A percentile compares a stretch with the other conserved stretches of the same genome.
These are phyloP conservation scores for Phytopythium aichiense DNA, from an alignment of 352 stramenopile species.

Conservation along the genomic window DNA sequence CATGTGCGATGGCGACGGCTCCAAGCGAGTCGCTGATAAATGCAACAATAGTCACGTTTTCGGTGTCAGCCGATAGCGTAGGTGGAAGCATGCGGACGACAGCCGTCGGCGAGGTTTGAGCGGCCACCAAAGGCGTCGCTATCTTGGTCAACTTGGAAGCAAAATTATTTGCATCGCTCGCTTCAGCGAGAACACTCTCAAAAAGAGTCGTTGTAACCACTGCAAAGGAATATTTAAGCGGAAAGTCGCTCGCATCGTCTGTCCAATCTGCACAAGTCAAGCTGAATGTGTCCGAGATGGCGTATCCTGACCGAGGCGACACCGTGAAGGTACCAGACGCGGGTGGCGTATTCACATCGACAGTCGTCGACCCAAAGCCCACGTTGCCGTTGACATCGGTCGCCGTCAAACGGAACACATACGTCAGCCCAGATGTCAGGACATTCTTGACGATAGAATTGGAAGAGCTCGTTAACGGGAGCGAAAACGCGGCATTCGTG, in stretches of 20 bases:
- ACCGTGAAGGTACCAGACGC: slow-evolving; percentile 46
- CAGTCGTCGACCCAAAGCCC: slow-evolving; percentile 43
- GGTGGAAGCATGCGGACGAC: slow-evolving; percentile 43
- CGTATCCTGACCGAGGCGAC: slow-evolving; percentile 37
- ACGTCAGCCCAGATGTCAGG: slow-evolving; percentile 59
- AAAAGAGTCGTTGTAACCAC: slow-evolving; percentile 35
- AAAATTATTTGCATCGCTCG: slow-evolving; percentile 14
- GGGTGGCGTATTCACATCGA: slow-evolving; percentile 60
- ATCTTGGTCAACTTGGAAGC: slow-evolving; percentile 20
- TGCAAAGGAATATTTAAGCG: slow-evolving; percentile 59
- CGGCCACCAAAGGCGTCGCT: slow-evolving; percentile 34
- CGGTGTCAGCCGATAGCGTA: slow-evolving; percentile 14
- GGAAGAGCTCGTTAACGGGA: slow-evolving; percentile 46
- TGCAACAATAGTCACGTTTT: slow-evolving; percentile 44
- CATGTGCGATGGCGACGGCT: slow-evolving; percentile 26
- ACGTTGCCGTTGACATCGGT: slow-evolving; percentile 46
- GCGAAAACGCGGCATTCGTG: slow-evolving; percentile 34
- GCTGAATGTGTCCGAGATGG: slow-evolving; percentile 48
- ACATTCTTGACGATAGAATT: slow-evolving; percentile 52
- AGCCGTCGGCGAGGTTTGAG: slow-evolving; percentile 30
- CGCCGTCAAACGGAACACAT: slow-evolving; percentile 56
- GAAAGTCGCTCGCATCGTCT: slow-evolving; percentile 50
- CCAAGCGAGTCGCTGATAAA: slow-evolving; percentile 53
- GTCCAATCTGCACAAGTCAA: slow-evolving; percentile 57
- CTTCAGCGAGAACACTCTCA: slow-evolving; percentile 12